Conservation (phyloP, 2,329 filamentous ascomycete genomes). For the Colletotrichum viniferum region DNA sequence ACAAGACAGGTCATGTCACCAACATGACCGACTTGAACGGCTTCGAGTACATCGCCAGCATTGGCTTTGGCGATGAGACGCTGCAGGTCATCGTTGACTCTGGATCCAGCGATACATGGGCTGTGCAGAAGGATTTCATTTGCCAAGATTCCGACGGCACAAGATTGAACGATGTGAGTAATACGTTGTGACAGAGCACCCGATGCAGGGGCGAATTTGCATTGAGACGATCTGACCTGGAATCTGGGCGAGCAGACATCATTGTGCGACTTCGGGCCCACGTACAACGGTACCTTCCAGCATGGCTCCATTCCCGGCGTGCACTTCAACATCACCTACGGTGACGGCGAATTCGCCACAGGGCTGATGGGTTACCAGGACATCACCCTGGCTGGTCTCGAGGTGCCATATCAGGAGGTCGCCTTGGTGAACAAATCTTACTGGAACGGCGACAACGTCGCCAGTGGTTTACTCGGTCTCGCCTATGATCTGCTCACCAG, state of each 20-base stretch:
- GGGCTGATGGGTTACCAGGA: conserved; percentile 43
- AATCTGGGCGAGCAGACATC: not conserved
- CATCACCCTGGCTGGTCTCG: conserved; percentile 49
- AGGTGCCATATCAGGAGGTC: conserved; percentile 47
- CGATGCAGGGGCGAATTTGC: not conserved
- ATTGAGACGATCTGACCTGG: not conserved
- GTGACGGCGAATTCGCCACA: conserved; percentile 43
- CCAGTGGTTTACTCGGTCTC: conserved; percentile 55
- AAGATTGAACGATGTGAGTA: not conserved
- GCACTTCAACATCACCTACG: conserved; percentile 48
- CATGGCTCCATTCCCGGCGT: conserved; percentile 36
- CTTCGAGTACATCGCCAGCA: conserved; percentile 10
- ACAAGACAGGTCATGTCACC: not conserved
- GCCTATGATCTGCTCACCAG: conserved; percentile 53
- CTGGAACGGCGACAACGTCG: conserved; percentile 47
- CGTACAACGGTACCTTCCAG: conserved; percentile 35
- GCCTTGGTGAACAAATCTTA: conserved; percentile 46
- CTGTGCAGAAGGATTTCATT: conserved; percentile 35
- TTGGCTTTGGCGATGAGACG: conserved; percentile 33
- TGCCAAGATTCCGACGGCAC: conserved; percentile 32
- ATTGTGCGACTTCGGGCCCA: conserved; percentile 27
- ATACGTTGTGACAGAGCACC: not conserved
- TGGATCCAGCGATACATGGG: conserved; percentile 52
- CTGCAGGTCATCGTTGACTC: conserved; percentile 48
- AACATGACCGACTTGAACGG: not conserved